Evolutionary conservation across 108 stramenopile species (phyloP).

Genomic region (Cyclotella sp.): DNA sequence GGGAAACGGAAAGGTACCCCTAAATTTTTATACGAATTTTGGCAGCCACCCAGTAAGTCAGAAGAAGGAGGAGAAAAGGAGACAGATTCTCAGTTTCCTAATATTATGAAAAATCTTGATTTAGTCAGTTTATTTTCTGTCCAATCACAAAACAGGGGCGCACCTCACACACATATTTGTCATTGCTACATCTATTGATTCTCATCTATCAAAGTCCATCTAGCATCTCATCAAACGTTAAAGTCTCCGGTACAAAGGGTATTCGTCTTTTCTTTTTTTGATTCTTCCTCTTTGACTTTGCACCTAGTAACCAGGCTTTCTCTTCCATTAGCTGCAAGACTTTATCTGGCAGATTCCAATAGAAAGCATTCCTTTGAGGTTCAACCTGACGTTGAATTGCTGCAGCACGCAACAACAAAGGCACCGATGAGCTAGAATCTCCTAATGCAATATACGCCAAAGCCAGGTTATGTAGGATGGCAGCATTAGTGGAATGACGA

Average conservation of each 20-base stretch:
- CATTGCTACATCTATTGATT: too few species aligned
- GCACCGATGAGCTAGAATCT: slow-evolving; percentile 26
- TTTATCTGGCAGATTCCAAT: slow-evolving; percentile 36
- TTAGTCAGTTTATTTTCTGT: too few species aligned
- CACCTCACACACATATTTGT: too few species aligned
- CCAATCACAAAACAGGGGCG: too few species aligned
- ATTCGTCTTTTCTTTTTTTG: slow-evolving; percentile 14
- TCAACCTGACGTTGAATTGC: slow-evolving; percentile 28
- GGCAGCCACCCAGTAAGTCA: too few species aligned
- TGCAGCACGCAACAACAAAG: slow-evolving; percentile 32
- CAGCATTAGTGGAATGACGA: slow-evolving; percentile 25
- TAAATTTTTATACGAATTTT: too few species aligned
- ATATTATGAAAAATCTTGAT: too few species aligned
- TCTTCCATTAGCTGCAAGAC: slow-evolving; percentile 36
- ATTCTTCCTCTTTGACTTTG: neutral
- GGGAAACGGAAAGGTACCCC: too few species aligned
- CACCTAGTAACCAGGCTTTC: slow-evolving; percentile 33
- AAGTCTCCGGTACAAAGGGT: slow-evolving; percentile 27
- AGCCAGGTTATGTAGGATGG: slow-evolving; percentile 48
- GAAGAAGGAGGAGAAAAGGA: too few species aligned
- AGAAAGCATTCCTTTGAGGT: neutral
- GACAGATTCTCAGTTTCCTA: too few species aligned
- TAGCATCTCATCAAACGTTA: slow-evolving; percentile 11
- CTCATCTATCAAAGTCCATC: slow-evolving; percentile 12
- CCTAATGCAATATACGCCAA: slow-evolving; percentile 37